Evolutionary conservation across 306 rosid species (phyloP).

Genomic region (Glycine tomentella): DNA sequence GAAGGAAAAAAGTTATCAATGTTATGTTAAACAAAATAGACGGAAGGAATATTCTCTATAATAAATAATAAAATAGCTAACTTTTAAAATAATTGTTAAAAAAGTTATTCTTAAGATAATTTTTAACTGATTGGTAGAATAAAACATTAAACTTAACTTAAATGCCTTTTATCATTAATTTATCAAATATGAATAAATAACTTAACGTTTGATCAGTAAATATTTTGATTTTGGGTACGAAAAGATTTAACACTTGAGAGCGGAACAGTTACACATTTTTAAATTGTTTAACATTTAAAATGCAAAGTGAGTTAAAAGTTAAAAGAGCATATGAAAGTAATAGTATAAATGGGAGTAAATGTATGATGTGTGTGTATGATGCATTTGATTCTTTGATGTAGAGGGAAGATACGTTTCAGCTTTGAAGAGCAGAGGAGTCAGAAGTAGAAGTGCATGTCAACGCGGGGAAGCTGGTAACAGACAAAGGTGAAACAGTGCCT

Average conservation of each 20-base stretch:
- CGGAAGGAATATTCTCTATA: no score
- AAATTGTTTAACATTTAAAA: no score
- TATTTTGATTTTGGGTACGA: neutral
- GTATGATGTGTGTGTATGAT: slow-evolving; percentile 14
- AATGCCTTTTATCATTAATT: neutral
- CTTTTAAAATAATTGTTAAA: no score
- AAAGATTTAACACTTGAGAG: no score
- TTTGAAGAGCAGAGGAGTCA: slow-evolving; percentile 41
- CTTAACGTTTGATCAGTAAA: neutral
- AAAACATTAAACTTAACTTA: neutral
- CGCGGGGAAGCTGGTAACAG: slow-evolving; percentile 52
- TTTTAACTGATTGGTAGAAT: no score
- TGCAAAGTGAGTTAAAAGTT: no score
- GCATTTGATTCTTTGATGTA: slow-evolving; percentile 59
- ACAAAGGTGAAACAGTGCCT: neutral
- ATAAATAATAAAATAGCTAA: no score
- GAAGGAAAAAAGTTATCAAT: no score
- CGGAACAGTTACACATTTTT: no score
- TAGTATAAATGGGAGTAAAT: neutral
- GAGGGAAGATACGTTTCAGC: slow-evolving; percentile 59
- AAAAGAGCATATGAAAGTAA: neutral
- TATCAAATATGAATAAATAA: neutral
- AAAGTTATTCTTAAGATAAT: no score
- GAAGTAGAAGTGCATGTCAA: slow-evolving; percentile 70
- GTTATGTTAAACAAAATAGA: no score